Base-by-base conservation (phyloP, 1,139 yeast genomes). In the Debaryomyces robertsiae region DNA sequence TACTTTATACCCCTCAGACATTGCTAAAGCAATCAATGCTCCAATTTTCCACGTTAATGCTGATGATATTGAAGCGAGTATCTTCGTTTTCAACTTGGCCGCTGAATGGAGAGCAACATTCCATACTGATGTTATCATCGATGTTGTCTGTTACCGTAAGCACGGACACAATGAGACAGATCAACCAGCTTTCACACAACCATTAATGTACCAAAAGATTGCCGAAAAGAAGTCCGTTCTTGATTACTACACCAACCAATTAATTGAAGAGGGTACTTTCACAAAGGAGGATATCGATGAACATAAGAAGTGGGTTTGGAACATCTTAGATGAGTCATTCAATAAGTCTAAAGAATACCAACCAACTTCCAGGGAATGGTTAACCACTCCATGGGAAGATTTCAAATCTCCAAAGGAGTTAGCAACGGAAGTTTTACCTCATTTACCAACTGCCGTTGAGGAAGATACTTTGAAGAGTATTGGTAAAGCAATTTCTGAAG, bases 31-130 rank as follows among this genome's bases (percentile, higher is more conserved):
- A 30, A 86, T 89, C 63, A 93, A 93, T 62, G 97, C 98, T 19
- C 99, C 98, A 51, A 90, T 93, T 59, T 93, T 93, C 95, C 99
- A 93, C 69, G 98, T 93, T 40, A 93, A 93, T 62, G 98, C 98
- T 18, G 98, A 93, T 65, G 98, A 94, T 63, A 91, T 88, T 52
- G 99, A 93, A 74, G 90, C 95, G 33, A 83, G 85, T 49, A 86
- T 90, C 42, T 94, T 85, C 62, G 84, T 91, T 54, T 91, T 90
- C 79, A 86, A 89, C 69, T 78, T 93, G 66, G 98, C 98, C 48
- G 98, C 98, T 49, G 97, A 93, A 70, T 93, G 96, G 96, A 85
- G 98, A 75, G 89, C 95, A 39, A 83, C 88, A 48, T 93, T 86
- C 90, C 93, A 91, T 73, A 79, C 95, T 44, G 98, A 94, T 63